A percentile compares a stretch with the other conserved stretches of the same genome.
phyloP scores from a whole-genome alignment of 169 alveolate species.

The Cryptosporidium meleagridis region DNA sequence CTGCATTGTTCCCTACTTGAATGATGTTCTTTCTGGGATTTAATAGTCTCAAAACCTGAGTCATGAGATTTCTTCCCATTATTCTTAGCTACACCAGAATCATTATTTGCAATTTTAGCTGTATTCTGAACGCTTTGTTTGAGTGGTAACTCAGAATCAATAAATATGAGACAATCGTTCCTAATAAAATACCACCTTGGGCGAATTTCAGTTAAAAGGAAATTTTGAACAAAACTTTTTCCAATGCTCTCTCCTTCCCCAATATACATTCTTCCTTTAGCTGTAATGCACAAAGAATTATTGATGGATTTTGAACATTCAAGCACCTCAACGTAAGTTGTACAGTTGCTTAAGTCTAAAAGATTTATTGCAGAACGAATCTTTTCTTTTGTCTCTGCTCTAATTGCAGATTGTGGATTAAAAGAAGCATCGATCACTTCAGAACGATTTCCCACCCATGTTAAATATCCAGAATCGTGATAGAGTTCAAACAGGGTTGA shows the following conservation, averaged over 20 bases:
- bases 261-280: constrained; percentile 72
- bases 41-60: background rate
- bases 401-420: constrained; percentile 32
- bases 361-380: constrained; percentile 69
- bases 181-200: constrained; percentile 73
- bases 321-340: constrained; percentile 67
- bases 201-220: constrained; percentile 57
- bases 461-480: constrained; percentile 67
- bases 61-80: constrained; percentile 3
- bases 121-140: constrained; percentile 1
- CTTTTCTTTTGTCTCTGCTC: constrained; percentile 70
- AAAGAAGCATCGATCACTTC: constrained; percentile 10
- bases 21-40: background rate
- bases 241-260: constrained; percentile 53
- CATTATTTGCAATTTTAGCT: constrained; percentile 18
- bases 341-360: constrained; percentile 48
- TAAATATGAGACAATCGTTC: constrained; percentile 58
- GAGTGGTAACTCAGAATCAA: constrained; percentile 62
- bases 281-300: constrained; percentile 53
- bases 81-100: background rate
- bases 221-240: constrained; percentile 58
- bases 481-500: constrained; percentile 61
- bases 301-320: constrained; percentile 64
- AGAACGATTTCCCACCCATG: constrained; percentile 51
- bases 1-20: background rate